Conservation (phyloP, 306 rosid genomes). For the Rosa rugosa region DNA sequence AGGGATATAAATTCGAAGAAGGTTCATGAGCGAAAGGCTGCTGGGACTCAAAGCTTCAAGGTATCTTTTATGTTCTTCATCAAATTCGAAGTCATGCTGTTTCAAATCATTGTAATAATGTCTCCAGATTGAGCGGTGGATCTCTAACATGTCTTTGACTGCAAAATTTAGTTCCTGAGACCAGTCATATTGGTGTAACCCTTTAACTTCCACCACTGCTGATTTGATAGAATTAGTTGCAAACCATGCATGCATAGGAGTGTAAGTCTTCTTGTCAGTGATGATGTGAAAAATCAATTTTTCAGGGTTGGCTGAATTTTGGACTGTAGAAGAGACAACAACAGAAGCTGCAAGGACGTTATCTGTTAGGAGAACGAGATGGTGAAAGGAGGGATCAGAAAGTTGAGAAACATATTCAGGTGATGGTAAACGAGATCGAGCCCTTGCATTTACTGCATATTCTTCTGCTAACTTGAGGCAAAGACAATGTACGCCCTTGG, state of each 20-base stretch:
- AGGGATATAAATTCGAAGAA: slow-evolving; percentile 73
- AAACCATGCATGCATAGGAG: slow-evolving; percentile 98
- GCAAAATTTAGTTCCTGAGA: slow-evolving; percentile 68
- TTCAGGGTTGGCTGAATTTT: slow-evolving; percentile 65
- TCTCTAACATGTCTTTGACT: slow-evolving; percentile 73
- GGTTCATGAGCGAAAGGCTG: slow-evolving; percentile 81
- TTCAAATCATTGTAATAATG: slow-evolving; percentile 50
- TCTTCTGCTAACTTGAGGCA: slow-evolving; percentile 85
- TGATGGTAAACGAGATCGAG: slow-evolving; percentile 79
- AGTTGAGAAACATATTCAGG: slow-evolving; percentile 77
- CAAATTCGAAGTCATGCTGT: slow-evolving; percentile 36
- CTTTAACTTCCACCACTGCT: slow-evolving; percentile 80
- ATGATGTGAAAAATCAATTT: slow-evolving; percentile 78
- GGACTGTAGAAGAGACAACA: slow-evolving; percentile 67
- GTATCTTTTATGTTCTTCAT: slow-evolving; percentile 43
- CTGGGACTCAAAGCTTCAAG: slow-evolving; percentile 59
- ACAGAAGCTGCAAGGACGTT: slow-evolving; percentile 91
- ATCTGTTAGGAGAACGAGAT: slow-evolving; percentile 77
- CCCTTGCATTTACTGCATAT: slow-evolving; percentile 74
- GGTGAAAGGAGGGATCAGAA: slow-evolving; percentile 63
- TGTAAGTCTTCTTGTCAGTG: slow-evolving; percentile 84
- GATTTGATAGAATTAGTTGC: slow-evolving; percentile 62
- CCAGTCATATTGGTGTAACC: slow-evolving; percentile 94
- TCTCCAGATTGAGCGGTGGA: slow-evolving; percentile 71
- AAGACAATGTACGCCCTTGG: slow-evolving; percentile 75